Percentiles rank a stretch among this genome's conserved stretches.
Evolutionary conservation across 1,284 basidiomycete genomes (phyloP).

Genomic region (Rhodotorula sp.): DNA sequence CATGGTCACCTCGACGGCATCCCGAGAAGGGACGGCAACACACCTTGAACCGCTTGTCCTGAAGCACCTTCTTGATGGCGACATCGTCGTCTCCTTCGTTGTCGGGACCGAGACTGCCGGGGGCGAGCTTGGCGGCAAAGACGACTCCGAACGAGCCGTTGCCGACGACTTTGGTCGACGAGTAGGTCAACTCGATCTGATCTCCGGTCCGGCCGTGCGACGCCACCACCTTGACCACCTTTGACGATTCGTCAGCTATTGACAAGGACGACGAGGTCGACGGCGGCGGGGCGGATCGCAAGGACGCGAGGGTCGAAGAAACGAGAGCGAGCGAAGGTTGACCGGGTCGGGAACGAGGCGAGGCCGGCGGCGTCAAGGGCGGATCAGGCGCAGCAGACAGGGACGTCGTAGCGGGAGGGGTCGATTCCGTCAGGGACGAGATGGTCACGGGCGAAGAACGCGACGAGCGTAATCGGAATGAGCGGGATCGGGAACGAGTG

Average conservation of each 20-base stretch:
- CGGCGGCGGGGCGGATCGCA: not conserved
- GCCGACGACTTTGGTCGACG: slow-evolving; percentile 96
- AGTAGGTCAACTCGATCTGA: slow-evolving; percentile 85
- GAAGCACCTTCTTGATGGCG: slow-evolving; percentile 99
- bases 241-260: slow-evolving; percentile 68
- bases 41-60: slow-evolving; percentile 99
- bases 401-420: slow-evolving; percentile 3
- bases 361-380: slow-evolving; percentile 3
- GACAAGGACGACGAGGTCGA: not conserved
- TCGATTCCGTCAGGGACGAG: not conserved
- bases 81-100: slow-evolving; percentile 67
- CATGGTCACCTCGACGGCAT: not conserved
- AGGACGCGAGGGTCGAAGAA: not conserved
- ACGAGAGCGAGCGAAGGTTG: not conserved
- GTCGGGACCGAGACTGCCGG: slow-evolving; percentile 22
- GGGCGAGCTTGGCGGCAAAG: slow-evolving; percentile 65
- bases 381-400: not conserved
- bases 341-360: slow-evolving; percentile 1
- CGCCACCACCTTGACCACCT: slow-evolving; percentile 90
- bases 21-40: slow-evolving; percentile 34
- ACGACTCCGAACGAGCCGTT: slow-evolving; percentile 99
- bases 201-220: slow-evolving; percentile 91
- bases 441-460: not conserved
- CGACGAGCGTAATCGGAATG: not conserved
- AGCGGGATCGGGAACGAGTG: slow-evolving; percentile 20